Percentiles rank a stretch among this genome's conserved stretches.
phyloP scores from a whole-genome alignment of 192 early-diverging fungal species.

The Dissophora ornata region DNA sequence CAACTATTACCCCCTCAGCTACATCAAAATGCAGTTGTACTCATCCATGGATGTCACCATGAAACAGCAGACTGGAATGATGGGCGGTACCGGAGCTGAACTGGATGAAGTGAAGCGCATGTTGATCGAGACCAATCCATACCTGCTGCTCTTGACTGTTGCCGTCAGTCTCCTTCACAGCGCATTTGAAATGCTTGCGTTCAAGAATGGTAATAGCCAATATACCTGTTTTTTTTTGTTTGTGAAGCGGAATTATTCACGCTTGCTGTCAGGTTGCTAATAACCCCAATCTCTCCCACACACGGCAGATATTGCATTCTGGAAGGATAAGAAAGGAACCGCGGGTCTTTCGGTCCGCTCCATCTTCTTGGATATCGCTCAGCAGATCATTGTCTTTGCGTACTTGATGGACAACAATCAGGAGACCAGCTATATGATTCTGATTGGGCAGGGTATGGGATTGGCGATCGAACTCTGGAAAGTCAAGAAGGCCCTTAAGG shows the following conservation, averaged over 20 bases:
- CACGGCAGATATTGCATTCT: conserved; percentile 87
- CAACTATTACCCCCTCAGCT: conserved; percentile 69
- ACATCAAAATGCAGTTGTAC: conserved; percentile 82
- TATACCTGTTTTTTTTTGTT: conserved; percentile 4
- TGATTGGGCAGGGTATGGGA: conserved; percentile 85
- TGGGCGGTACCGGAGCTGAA: conserved; percentile 60
- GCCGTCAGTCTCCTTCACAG: conserved; percentile 83
- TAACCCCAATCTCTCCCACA: no score
- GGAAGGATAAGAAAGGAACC: conserved; percentile 83
- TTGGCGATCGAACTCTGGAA: conserved; percentile 92
- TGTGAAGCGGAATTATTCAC: no score
- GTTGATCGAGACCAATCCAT: conserved; percentile 91
- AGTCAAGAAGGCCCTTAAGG: conserved; percentile 85
- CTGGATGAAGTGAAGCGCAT: conserved; percentile 91
- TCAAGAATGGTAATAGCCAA: conserved; percentile 82
- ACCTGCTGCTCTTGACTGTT: conserved; percentile 80
- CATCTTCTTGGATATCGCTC: conserved; percentile 83
- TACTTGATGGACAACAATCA: conserved; percentile 87
- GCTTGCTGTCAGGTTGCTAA: no score
- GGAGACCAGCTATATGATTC: conserved; percentile 87
- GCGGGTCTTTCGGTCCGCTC: conserved; percentile 86
- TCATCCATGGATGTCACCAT: conserved; percentile 75
- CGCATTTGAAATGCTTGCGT: conserved; percentile 91
- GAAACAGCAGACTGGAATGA: conserved; percentile 67
- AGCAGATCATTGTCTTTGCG: conserved; percentile 88